Conservation (phyloP, 257 asterid genomes). For the Solanum tacnaense region DNA sequence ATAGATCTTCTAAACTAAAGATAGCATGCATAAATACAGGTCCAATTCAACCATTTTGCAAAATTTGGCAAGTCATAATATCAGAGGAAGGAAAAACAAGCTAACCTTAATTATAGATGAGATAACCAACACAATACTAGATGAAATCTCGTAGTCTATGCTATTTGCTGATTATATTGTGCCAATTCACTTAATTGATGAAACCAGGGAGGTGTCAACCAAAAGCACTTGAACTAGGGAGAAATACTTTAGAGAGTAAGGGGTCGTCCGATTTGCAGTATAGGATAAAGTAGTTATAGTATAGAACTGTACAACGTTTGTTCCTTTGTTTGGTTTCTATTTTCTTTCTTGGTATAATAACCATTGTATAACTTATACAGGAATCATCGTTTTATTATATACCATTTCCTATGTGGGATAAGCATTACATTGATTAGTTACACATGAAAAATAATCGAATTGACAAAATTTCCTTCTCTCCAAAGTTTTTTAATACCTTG, state of each 20-base stretch:
- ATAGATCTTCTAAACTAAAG: background rate
- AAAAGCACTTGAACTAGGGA: background rate
- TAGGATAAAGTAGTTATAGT: background rate
- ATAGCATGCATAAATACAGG: background rate
- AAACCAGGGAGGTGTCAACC: background rate
- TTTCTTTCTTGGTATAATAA: background rate
- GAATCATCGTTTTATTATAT: background rate
- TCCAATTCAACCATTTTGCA: background rate
- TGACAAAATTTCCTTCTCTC: background rate
- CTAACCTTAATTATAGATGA: background rate
- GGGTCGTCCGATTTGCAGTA: background rate
- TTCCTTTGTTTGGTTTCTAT: background rate
- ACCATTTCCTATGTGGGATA: background rate
- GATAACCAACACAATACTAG: background rate
- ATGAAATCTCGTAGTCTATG: background rate
- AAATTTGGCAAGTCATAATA: background rate
- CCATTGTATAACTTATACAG: background rate
- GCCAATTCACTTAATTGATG: background rate
- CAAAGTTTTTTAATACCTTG: background rate
- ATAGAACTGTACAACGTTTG: background rate
- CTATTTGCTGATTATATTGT: background rate
- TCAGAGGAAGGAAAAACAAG: background rate
- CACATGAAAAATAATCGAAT: background rate
- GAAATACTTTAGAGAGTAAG: background rate
- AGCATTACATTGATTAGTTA: background rate